These are phyloP conservation scores for Biscogniauxia marginata DNA, from an alignment of 2,329 filamentous ascomycete genomes.

Conservation along the genomic window DNA sequence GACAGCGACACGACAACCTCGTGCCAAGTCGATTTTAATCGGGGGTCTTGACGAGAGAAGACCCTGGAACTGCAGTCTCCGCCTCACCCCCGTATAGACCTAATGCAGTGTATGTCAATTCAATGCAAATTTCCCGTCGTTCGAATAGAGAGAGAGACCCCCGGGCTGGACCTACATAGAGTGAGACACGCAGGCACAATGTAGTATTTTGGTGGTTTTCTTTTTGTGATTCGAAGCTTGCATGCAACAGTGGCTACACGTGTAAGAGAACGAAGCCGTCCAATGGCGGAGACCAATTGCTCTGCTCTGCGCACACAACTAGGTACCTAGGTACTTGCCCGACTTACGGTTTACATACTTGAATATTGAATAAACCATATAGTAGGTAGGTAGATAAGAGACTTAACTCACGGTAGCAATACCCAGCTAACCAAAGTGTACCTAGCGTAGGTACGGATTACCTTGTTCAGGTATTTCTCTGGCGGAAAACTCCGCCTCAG, in stretches of 20 bases:
- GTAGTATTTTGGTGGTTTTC: neutral
- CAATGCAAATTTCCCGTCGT: neutral
- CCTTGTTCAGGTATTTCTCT: neutral
- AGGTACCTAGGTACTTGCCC: too few relatives aligned
- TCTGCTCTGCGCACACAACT: too few relatives aligned
- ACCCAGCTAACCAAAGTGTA: neutral
- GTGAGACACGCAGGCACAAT: neutral
- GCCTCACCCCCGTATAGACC: too few relatives aligned
- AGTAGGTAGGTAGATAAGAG: too few relatives aligned
- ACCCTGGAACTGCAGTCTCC: too few relatives aligned
- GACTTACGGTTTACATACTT: too few relatives aligned
- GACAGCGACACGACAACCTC: neutral
- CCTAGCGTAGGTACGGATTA: too few relatives aligned
- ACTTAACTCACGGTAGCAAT: too few relatives aligned
- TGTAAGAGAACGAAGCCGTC: neutral
- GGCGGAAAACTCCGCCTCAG: neutral
- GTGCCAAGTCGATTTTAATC: too few relatives aligned
- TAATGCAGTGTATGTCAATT: too few relatives aligned
- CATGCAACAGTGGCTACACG: neutral
- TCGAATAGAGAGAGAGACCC: neutral
- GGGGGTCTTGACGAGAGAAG: too few relatives aligned
- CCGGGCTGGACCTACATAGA: neutral
- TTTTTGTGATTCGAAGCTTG: neutral
- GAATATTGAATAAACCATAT: too few relatives aligned
- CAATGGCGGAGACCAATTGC: neutral